Evolutionary conservation across 495 filamentous ascomycete species (phyloP).

Genomic region (Lepraria neglecta): DNA sequence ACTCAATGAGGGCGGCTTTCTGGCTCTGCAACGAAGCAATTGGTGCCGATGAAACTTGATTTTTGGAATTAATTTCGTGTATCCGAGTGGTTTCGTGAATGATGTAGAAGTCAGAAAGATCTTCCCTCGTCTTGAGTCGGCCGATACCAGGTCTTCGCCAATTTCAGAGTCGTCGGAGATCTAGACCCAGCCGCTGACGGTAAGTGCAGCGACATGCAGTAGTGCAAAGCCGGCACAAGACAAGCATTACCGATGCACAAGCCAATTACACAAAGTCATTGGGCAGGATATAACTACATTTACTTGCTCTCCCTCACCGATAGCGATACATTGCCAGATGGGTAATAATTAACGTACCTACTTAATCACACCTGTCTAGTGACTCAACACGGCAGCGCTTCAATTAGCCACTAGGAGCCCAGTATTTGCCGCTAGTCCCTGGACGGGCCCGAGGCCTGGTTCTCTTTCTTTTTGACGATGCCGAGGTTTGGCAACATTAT

Average conservation of each 20-base stretch:
- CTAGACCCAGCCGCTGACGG: slow-evolving; percentile 9
- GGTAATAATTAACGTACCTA: neutral
- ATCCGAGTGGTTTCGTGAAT: neutral
- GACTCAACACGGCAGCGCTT: neutral
- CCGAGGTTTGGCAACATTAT: slow-evolving; percentile 1
- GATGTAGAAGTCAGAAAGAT: slow-evolving; percentile 5
- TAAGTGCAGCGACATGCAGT: slow-evolving; percentile 6
- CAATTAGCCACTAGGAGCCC: slow-evolving; percentile 2
- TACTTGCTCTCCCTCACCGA: neutral
- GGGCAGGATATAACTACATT: slow-evolving; percentile 5
- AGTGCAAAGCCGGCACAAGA: neutral
- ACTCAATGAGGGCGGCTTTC: neutral
- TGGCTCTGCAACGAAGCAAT: neutral
- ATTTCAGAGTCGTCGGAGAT: slow-evolving; percentile 3
- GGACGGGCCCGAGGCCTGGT: neutral
- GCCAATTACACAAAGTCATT: neutral
- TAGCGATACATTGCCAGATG: neutral
- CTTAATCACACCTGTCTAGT: neutral
- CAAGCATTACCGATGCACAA: neutral
- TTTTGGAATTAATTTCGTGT: neutral
- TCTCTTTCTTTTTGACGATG: neutral
- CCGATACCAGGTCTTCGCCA: slow-evolving; percentile 7
- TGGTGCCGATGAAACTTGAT: neutral
- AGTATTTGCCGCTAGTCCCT: neutral
- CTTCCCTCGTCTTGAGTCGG: slow-evolving; percentile 3